These are phyloP conservation scores for Asterophora parasitica DNA, from an alignment of 768 basidiomycete genomes.

Conservation along the genomic window DNA sequence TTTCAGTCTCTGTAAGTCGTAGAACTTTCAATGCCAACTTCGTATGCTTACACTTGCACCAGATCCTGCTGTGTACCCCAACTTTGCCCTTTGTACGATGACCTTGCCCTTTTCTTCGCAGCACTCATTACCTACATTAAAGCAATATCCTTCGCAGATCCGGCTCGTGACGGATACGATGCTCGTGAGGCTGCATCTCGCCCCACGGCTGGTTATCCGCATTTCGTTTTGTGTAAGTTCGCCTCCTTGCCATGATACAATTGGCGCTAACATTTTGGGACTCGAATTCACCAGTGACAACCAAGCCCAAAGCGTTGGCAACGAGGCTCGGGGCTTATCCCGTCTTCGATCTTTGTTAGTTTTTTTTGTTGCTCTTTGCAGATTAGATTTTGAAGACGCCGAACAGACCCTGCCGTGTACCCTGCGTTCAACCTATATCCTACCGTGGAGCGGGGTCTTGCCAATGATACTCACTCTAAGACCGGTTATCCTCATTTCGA, in stretches of 20 bases:
- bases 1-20: slow-evolving; percentile 8
- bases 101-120: not conserved
- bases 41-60: not conserved
- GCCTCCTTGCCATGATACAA: not conserved
- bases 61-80: slow-evolving; percentile 33
- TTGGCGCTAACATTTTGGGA: not conserved
- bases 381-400: not conserved
- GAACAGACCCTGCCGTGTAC: slow-evolving; percentile 28
- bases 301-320: not conserved
- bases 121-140: not conserved
- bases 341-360: slow-evolving; percentile 10
- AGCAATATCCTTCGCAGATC: slow-evolving; percentile 1
- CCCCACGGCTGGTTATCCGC: slow-evolving; percentile 3
- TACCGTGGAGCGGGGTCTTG: not conserved
- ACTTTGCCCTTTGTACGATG: slow-evolving; percentile 22
- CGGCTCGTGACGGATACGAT: not conserved
- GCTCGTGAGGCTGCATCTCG: not conserved
- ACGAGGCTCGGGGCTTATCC: slow-evolving; percentile 4
- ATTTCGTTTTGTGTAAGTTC: slow-evolving; percentile 11
- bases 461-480: not conserved
- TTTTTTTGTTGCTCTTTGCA: not conserved
- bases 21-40: not conserved
- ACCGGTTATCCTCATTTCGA: slow-evolving; percentile 4
- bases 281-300: not conserved
- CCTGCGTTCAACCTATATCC: slow-evolving; percentile 36